These are phyloP conservation scores for Auricularia cornea DNA, from an alignment of 768 basidiomycete genomes.

Conservation along the genomic window DNA sequence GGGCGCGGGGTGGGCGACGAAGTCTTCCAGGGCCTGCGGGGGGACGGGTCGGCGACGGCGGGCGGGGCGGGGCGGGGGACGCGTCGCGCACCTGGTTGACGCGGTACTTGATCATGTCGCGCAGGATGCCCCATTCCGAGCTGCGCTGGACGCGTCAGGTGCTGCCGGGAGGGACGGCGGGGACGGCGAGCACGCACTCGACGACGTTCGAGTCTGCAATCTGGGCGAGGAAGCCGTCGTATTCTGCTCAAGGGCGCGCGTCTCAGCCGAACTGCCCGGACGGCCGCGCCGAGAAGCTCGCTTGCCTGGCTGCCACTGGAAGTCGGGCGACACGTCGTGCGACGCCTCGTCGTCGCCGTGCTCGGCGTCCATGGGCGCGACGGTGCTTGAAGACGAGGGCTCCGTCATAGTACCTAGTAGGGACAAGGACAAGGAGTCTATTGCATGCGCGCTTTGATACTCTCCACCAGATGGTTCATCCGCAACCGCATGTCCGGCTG, in stretches of 20 bases:
- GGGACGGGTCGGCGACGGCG: slow-evolving; percentile 27
- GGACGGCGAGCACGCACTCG: slow-evolving; percentile 38
- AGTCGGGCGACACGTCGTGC: slow-evolving; percentile 11
- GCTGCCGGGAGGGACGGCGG: slow-evolving; percentile 6
- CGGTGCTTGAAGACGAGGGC: too few relatives aligned
- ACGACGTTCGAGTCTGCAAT: slow-evolving; percentile 59
- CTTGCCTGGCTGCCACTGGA: slow-evolving; percentile 49
- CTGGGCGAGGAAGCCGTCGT: slow-evolving; percentile 48
- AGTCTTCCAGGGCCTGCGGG: slow-evolving; percentile 17
- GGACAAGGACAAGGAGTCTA: not conserved
- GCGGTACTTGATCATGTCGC: slow-evolving; percentile 65
- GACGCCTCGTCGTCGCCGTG: not conserved
- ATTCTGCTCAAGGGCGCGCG: slow-evolving; percentile 32
- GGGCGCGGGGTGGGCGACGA: not conserved
- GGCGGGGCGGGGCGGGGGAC: not conserved
- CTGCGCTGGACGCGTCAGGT: slow-evolving; percentile 24
- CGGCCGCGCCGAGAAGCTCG: not conserved
- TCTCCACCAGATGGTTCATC: slow-evolving; percentile 80
- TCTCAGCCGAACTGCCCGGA: not conserved
- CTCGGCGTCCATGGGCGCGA: too few relatives aligned
- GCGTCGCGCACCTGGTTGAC: slow-evolving; percentile 45
- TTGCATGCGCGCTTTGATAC: slow-evolving; percentile 44
- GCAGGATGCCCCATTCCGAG: slow-evolving; percentile 60
- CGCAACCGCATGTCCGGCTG: slow-evolving; percentile 79
- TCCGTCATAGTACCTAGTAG: too few relatives aligned